Base-by-base conservation (phyloP, 2,329 filamentous ascomycete species). In the Penicillium sp. region DNA sequence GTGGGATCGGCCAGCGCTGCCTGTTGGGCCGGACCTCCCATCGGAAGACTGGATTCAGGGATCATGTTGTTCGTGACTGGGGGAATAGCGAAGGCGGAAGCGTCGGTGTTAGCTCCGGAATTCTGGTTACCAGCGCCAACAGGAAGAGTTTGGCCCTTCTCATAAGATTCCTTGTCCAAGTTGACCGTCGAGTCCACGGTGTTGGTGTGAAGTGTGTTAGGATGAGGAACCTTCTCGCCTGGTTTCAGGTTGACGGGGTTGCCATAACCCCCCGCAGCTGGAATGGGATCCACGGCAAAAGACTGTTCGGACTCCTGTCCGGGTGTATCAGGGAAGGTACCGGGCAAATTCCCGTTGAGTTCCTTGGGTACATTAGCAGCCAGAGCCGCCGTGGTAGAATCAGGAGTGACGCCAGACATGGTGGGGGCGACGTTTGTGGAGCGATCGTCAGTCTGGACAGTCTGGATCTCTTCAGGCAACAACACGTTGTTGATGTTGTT, bases 401-500 rank as follows among this genome's bases (percentile, higher is more conserved):
- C 77, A 49, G 88, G 86, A 30, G 82, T 80, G 51, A 82, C 85
- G 42, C 83, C 84, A 59, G 83, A 88, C 65, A 73, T 74, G 48
- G 61, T 66, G 48, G 60, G 54, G 41, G 49, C 53, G 46, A 56
- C 35, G 22, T 25, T 25, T 34, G 41, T 27, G 27, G 31, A 33
- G 38, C 47, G 35, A 41, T 37, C 39, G 16, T 7, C 22, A 25
- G 22, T 6, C 6, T 22, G 19, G 22, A 25, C 22, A 25, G 44
- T 33, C 40, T 71, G 71, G 61, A 95, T 86, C 65, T 89, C 80
- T 55, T 89, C 81, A 50, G 87, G 83, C 34, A 81, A 80, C 49
- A 99, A 80, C 57, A 96, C 83, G 82, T 97, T 97, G 80, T 97
- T 97, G 63, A 90, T 78, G 79, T 92, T 95, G 64, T 88, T 87